phyloP scores from a whole-genome alignment of 2,329 filamentous ascomycete genomes.

The Golovinomyces cichoracearum region DNA sequence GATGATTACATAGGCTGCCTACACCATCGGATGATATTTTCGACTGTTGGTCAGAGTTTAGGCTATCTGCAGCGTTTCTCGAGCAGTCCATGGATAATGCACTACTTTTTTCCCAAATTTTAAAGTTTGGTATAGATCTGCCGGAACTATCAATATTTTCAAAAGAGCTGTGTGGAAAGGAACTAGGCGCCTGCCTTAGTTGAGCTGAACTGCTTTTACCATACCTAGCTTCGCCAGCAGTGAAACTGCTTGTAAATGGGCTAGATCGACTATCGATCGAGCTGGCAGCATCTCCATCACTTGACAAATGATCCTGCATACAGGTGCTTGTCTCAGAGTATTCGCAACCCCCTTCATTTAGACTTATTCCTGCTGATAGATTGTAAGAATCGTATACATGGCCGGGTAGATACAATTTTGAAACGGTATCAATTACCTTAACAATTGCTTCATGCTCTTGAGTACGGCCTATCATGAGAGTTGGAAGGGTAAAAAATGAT shows the following conservation, averaged over 20 bases:
- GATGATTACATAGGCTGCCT: conserved; percentile 9
- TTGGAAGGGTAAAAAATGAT: conserved; percentile 75
- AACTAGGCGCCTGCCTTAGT: conserved; percentile 4
- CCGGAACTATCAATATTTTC: conserved; percentile 6
- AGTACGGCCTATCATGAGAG: conserved; percentile 53
- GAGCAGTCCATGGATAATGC: conserved; percentile 4
- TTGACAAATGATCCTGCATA: conserved; percentile 27
- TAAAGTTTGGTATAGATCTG: conserved; percentile 4
- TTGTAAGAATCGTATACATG: conserved; percentile 20
- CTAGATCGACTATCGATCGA: conserved; percentile 20
- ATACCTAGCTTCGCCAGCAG: conserved; percentile 3
- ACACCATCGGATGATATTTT: conserved; percentile 9
- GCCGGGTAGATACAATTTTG: conserved; percentile 18
- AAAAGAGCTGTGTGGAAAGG: conserved; percentile 7
- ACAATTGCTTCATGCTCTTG: conserved; percentile 45
- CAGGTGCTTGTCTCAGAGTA: conserved; percentile 2
- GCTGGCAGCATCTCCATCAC: conserved; percentile 26
- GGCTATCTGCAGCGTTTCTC: conserved; percentile 6
- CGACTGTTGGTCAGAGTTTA: conserved; percentile 3
- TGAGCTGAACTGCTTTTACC: conserved; percentile 4
- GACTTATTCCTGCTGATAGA: conserved; percentile 24
- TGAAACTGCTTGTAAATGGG: conserved; percentile 4
- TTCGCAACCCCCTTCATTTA: conserved; percentile 18
- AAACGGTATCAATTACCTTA: conserved; percentile 49
- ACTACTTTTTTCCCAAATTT: conserved; percentile 11